Evolutionary conservation across 768 basidiomycete species (phyloP).

Genomic region (Lactifluus hygrophoroides): DNA sequence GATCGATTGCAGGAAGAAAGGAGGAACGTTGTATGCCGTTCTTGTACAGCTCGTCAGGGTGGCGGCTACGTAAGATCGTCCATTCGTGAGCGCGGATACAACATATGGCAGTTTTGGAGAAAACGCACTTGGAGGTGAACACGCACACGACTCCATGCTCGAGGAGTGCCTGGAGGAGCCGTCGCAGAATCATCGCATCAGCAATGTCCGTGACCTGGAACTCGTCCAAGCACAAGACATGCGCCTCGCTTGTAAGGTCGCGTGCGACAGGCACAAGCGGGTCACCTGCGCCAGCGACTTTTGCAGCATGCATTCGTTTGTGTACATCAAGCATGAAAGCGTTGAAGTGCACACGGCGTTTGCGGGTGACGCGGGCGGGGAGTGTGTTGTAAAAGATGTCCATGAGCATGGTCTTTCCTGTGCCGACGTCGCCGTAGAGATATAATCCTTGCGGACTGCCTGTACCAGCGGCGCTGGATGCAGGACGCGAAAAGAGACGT

Average conservation of each 20-base stretch:
- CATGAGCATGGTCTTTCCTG: constrained; percentile 99
- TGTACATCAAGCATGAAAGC: constrained; percentile 99
- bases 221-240: constrained; percentile 92
- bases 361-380: constrained; percentile 52
- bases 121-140: constrained; percentile 90
- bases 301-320: constrained; percentile 80
- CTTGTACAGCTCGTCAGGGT: constrained; percentile 96
- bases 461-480: constrained; percentile 19
- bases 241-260: constrained; percentile 78
- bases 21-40: constrained; percentile 95
- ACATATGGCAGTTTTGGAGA: not conserved
- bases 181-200: constrained; percentile 94
- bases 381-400: constrained; percentile 90
- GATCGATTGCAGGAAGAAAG: constrained; percentile 90
- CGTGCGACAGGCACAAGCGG: constrained; percentile 83
- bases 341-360: constrained; percentile 93
- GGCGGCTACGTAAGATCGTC: constrained; percentile 51
- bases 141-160: constrained; percentile 88
- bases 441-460: constrained; percentile 66
- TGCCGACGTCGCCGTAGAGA: constrained; percentile 93
- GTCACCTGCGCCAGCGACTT: constrained; percentile 62
- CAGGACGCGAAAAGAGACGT: constrained; percentile 11
- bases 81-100: not conserved
- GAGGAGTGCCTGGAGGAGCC: constrained; percentile 79
- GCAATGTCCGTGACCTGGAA: constrained; percentile 99